A percentile compares a stretch with the other conserved stretches of the same genome.
These are phyloP conservation scores for Verbascum thapsus DNA, from an alignment of 257 asterid species.

Conservation along the genomic window DNA sequence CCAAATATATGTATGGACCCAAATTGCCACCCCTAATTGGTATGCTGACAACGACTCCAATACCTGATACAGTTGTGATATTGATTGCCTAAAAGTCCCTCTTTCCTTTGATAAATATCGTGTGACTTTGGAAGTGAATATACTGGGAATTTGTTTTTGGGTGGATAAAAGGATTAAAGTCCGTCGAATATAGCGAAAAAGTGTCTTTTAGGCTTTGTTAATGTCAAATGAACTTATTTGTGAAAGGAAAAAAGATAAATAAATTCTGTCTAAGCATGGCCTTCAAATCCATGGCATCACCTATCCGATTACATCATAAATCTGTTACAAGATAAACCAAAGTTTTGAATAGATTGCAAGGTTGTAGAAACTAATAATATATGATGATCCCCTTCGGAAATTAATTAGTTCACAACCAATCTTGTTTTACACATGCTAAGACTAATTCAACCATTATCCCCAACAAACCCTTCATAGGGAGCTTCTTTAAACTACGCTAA, in stretches of 20 bases:
- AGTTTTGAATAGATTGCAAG: too few species aligned
- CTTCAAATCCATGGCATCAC: neutral
- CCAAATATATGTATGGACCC: too few species aligned
- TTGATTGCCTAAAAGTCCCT: neutral
- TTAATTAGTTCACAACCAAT: too few species aligned
- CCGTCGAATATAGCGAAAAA: neutral
- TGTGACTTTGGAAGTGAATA: neutral
- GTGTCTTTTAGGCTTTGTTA: neutral
- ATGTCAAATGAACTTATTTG: neutral
- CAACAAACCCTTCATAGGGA: too few species aligned
- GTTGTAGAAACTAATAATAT: too few species aligned
- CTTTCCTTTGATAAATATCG: neutral
- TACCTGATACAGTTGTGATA: conserved; percentile 3
- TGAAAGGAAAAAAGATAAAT: neutral
- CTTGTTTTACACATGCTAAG: too few species aligned
- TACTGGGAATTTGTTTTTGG: neutral
- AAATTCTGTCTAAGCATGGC: neutral
- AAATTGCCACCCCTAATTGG: too few species aligned
- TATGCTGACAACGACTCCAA: neutral
- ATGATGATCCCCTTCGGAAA: too few species aligned
- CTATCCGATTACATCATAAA: neutral
- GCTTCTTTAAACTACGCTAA: too few species aligned
- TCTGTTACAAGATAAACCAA: too few species aligned
- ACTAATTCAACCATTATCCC: too few species aligned
- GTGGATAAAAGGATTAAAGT: neutral